phyloP scores from a whole-genome alignment of 768 basidiomycete species.

The Lentinula boryana region DNA sequence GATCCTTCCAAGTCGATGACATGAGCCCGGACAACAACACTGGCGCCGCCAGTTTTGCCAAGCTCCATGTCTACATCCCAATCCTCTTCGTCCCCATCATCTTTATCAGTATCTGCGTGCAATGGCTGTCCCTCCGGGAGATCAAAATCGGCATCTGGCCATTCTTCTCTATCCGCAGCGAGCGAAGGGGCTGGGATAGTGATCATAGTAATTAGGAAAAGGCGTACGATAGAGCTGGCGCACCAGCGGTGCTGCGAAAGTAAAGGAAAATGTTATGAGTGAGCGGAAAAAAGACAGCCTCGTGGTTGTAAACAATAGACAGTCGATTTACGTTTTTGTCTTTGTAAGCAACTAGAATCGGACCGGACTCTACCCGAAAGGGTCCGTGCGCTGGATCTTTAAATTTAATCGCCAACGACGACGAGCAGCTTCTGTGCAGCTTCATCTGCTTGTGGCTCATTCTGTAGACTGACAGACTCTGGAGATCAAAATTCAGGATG shows the following conservation, averaged over 20 bases:
- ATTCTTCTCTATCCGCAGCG: conserved; percentile 61
- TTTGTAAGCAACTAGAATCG: too few species aligned
- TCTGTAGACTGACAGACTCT: too few species aligned
- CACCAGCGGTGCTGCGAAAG: conserved; percentile 14
- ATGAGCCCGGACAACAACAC: conserved; percentile 25
- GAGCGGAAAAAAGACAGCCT: conserved; percentile 19
- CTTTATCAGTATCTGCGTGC: conserved; percentile 60
- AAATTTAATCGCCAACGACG: too few species aligned
- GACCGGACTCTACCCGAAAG: too few species aligned
- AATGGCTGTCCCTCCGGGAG: conserved; percentile 70
- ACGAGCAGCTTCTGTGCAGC: too few species aligned
- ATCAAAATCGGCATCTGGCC: conserved; percentile 86
- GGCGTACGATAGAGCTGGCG: conserved; percentile 16
- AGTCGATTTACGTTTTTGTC: too few species aligned
- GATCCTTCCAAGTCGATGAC: conserved; percentile 31
- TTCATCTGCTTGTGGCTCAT: too few species aligned
- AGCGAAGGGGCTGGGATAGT: conserved; percentile 55
- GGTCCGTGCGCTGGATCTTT: too few species aligned
- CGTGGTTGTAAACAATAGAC: conserved; percentile 20
- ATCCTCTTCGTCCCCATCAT: conserved; percentile 59
- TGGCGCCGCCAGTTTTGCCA: conserved; percentile 49
- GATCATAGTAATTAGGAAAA: conserved; percentile 35
- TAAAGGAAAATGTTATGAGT: conserved; percentile 13
- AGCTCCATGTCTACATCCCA: conserved; percentile 80
- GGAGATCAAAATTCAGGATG: too few species aligned